Conservation (phyloP, 768 basidiomycete species). For the Russula ochroleuca region DNA sequence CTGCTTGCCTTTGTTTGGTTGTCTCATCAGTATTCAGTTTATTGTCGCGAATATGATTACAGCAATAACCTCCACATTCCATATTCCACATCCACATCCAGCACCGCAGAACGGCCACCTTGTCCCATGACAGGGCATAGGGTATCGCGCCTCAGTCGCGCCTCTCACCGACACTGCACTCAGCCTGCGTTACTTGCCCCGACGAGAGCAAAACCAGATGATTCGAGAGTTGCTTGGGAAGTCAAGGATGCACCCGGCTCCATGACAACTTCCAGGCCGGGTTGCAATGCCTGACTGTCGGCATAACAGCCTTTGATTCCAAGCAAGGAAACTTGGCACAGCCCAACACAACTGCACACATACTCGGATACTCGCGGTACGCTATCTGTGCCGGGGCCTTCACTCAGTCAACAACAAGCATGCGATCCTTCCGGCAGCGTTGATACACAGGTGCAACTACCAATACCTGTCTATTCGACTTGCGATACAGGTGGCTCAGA, state of each 20-base stretch:
- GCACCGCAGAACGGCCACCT: no score
- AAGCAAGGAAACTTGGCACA: no score
- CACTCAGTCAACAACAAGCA: no score
- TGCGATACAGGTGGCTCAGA: neutral
- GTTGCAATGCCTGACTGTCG: neutral
- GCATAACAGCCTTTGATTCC: neutral
- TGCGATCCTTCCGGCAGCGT: neutral
- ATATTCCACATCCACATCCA: no score
- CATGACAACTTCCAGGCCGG: neutral
- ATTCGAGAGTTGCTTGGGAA: neutral
- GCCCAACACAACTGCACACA: no score
- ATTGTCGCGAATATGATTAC: no score
- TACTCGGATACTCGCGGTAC: no score
- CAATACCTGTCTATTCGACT: neutral
- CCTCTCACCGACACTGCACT: neutral
- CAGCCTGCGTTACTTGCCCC: neutral
- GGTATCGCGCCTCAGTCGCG: neutral
- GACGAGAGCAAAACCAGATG: neutral
- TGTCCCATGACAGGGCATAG: neutral
- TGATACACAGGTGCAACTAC: neutral
- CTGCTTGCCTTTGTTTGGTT: neutral
- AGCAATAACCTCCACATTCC: no score
- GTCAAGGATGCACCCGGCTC: neutral
- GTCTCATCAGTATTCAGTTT: neutral
- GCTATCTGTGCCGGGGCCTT: no score